These are phyloP conservation scores for Ogataea philodendri DNA, from an alignment of 805 yeast genomes.

Conservation along the genomic window DNA sequence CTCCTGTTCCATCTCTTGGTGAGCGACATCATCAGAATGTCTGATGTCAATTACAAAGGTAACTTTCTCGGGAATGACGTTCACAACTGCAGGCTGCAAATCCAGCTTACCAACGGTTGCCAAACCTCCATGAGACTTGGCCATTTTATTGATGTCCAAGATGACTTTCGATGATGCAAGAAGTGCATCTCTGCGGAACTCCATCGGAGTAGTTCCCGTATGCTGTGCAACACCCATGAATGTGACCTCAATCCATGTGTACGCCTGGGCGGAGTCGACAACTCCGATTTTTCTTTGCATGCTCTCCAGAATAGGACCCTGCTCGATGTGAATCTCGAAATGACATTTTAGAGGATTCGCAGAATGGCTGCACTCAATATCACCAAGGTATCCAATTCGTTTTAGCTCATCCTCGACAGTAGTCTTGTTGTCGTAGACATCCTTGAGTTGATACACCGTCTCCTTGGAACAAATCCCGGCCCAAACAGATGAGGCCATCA, in stretches of 20 bases:
- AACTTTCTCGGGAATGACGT: slow-evolving; percentile 64
- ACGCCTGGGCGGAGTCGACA: slow-evolving; percentile 66
- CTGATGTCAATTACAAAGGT: slow-evolving; percentile 61
- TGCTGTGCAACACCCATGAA: slow-evolving; percentile 66
- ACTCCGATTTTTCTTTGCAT: slow-evolving; percentile 57
- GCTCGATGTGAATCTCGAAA: slow-evolving; percentile 75
- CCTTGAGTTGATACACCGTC: slow-evolving; percentile 48
- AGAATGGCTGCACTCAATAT: slow-evolving; percentile 44
- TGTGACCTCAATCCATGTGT: slow-evolving; percentile 57
- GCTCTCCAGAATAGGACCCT: slow-evolving; percentile 68
- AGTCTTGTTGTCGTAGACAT: slow-evolving; percentile 50
- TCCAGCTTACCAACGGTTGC: slow-evolving; percentile 58
- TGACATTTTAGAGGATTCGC: slow-evolving; percentile 62
- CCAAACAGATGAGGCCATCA: slow-evolving; percentile 70
- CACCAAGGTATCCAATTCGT: slow-evolving; percentile 64
- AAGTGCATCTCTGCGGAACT: slow-evolving; percentile 58
- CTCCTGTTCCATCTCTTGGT: slow-evolving; percentile 26
- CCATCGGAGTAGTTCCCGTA: slow-evolving; percentile 72
- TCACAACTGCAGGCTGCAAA: slow-evolving; percentile 58
- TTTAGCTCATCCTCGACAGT: slow-evolving; percentile 53
- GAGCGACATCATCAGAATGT: slow-evolving; percentile 43
- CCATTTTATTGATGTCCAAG: slow-evolving; percentile 53
- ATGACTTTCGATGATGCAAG: slow-evolving; percentile 59
- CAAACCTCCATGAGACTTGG: slow-evolving; percentile 49
- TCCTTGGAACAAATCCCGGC: slow-evolving; percentile 49